phyloP scores from a whole-genome alignment of 2,329 filamentous ascomycete genomes.

The Tolypocladium capitatum region DNA sequence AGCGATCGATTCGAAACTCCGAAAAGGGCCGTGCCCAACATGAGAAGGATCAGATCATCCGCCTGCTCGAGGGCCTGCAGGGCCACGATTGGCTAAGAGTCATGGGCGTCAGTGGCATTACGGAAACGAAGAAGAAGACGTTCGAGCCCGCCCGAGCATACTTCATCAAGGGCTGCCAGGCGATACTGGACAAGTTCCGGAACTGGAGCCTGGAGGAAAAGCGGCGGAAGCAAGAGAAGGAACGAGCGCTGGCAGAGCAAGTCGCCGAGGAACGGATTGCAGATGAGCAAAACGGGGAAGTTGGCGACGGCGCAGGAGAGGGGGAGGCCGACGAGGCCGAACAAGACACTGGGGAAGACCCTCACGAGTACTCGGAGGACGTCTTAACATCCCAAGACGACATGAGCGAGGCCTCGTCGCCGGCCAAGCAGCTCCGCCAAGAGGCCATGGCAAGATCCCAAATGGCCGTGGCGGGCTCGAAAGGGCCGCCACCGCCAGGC shows the following conservation, averaged over 20 bases:
- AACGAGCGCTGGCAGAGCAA: slow-evolving; percentile 33
- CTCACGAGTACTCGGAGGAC: slow-evolving; percentile 14
- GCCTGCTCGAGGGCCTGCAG: slow-evolving; percentile 66
- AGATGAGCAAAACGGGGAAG: slow-evolving; percentile 16
- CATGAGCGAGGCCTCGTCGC: slow-evolving; percentile 28
- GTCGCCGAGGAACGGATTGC: slow-evolving; percentile 23
- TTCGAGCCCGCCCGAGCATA: slow-evolving; percentile 77
- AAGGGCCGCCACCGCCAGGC: slow-evolving; percentile 19
- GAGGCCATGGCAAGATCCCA: slow-evolving; percentile 49
- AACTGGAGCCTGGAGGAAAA: slow-evolving; percentile 86
- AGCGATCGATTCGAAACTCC: slow-evolving; percentile 49
- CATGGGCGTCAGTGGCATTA: slow-evolving; percentile 78
- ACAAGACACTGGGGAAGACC: slow-evolving; percentile 18
- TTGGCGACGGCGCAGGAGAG: slow-evolving; percentile 13
- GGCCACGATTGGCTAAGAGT: slow-evolving; percentile 87
- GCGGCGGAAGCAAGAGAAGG: slow-evolving; percentile 62
- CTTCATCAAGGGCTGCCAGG: slow-evolving; percentile 72
- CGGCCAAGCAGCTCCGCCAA: slow-evolving; percentile 60
- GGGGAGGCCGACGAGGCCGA: slow-evolving; percentile 20
- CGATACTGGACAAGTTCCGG: slow-evolving; percentile 75
- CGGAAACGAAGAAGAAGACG: slow-evolving; percentile 71
- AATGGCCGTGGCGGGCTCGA: slow-evolving; percentile 22
- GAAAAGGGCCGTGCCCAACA: slow-evolving; percentile 53
- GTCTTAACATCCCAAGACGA: slow-evolving; percentile 38
- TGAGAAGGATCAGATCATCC: slow-evolving; percentile 51